Percentiles rank a stretch among this genome's conserved stretches.
Evolutionary conservation across 2,329 filamentous ascomycete genomes (phyloP).

Genomic region (Paracorniculantispora psalliotae): DNA sequence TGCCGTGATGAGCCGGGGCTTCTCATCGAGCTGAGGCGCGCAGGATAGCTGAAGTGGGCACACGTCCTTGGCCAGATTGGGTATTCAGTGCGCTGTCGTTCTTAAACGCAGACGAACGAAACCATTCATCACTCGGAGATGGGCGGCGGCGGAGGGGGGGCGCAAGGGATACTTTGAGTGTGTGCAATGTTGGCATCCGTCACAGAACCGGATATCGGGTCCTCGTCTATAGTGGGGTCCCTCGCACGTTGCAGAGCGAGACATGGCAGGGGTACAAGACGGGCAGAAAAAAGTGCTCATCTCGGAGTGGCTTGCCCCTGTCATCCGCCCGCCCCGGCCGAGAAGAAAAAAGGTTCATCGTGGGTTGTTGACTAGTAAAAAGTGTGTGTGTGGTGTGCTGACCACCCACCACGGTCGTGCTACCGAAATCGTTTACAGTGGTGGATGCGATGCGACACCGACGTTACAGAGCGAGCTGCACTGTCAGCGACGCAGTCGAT

Average conservation of each 20-base stretch:
- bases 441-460: no score
- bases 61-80: background rate
- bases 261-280: background rate
- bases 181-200: background rate
- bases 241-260: background rate
- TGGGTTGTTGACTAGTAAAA: background rate
- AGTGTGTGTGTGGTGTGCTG: background rate
- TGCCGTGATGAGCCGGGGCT: background rate
- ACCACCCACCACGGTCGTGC: background rate
- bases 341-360: background rate
- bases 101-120: background rate
- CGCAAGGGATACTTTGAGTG: no score
- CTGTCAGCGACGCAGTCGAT: no score
- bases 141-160: background rate
- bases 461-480: no score
- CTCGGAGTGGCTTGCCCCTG: background rate
- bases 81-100: background rate
- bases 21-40: background rate
- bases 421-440: no score
- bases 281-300: background rate
- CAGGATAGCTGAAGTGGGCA: background rate
- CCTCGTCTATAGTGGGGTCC: conserved; percentile 1
- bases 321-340: background rate
- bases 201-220: background rate
- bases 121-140: background rate